phyloP scores from a whole-genome alignment of 225 moss, liverwort and hornwort genomes.

The Anthoceros angustus region DNA sequence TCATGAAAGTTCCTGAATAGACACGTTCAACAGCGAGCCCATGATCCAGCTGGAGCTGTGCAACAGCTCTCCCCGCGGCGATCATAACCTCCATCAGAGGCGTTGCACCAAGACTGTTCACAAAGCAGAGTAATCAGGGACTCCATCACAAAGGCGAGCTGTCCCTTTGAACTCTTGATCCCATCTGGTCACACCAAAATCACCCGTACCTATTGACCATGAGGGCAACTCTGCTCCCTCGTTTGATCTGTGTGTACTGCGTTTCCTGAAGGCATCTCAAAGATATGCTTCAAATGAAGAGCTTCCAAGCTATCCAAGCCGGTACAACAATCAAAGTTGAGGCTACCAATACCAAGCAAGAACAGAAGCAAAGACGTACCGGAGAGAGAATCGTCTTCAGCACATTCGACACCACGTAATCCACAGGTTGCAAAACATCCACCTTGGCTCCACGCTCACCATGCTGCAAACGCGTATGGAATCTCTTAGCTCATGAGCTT shows the following conservation, averaged over 20 bases:
- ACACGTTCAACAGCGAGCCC: slow-evolving; percentile 89
- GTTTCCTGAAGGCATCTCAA: slow-evolving; percentile 45
- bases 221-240: slow-evolving; percentile 72
- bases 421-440: slow-evolving; percentile 68
- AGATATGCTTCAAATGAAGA: background rate
- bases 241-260: slow-evolving; percentile 60
- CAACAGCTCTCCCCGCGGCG: slow-evolving; percentile 92
- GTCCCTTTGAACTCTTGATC: background rate
- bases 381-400: slow-evolving; percentile 70
- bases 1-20: slow-evolving; percentile 87
- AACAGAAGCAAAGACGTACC: slow-evolving; percentile 19
- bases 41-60: slow-evolving; percentile 88
- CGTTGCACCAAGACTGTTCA: slow-evolving; percentile 80
- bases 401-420: slow-evolving; percentile 64
- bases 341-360: background rate
- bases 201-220: slow-evolving; percentile 79
- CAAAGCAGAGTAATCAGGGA: slow-evolving; percentile 6
- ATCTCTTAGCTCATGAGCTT: slow-evolving; percentile 26
- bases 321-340: background rate
- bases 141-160: slow-evolving; percentile 10
- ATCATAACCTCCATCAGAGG: slow-evolving; percentile 93
- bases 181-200: too few relatives aligned
- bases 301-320: background rate
- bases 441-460: slow-evolving; percentile 93
- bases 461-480: slow-evolving; percentile 58